These are phyloP conservation scores for Aegilops speltoides DNA, from an alignment of 176 grass and related monocot species.

Conservation along the genomic window DNA sequence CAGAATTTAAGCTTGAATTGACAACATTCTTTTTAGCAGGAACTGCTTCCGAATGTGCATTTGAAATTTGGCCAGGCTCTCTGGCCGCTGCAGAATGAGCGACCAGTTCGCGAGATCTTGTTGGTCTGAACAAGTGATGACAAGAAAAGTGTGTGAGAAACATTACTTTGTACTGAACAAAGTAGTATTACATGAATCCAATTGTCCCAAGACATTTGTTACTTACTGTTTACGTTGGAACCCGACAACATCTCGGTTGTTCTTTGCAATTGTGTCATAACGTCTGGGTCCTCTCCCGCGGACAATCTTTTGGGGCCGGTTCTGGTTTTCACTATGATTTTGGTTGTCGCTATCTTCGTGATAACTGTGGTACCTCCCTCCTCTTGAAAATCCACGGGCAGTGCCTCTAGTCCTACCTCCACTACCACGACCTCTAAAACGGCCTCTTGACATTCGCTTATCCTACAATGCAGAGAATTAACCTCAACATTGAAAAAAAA, in stretches of 20 bases:
- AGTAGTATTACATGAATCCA: conserved; percentile 18
- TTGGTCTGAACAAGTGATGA: conserved; percentile 42
- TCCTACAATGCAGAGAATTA: conserved; percentile 40
- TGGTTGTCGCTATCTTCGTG: conserved; percentile 50
- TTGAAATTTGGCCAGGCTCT: conserved; percentile 48
- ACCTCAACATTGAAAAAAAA: conserved; percentile 8
- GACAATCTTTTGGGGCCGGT: conserved; percentile 43
- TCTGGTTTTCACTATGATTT: conserved; percentile 36
- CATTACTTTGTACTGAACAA: conserved; percentile 8
- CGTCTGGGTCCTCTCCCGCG: conserved; percentile 85
- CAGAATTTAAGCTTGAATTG: conserved; percentile 85
- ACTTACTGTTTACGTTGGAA: conserved; percentile 79
- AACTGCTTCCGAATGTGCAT: conserved; percentile 31
- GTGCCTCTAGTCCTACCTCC: conserved; percentile 50
- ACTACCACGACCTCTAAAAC: conserved; percentile 57
- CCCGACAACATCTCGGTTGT: conserved; percentile 48
- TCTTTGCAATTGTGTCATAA: conserved; percentile 72
- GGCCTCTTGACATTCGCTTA: conserved; percentile 54
- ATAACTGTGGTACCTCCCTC: conserved; percentile 48
- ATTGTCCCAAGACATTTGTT: conserved; percentile 16
- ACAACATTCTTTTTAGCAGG: conserved; percentile 61
- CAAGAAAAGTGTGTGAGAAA: conserved; percentile 5
- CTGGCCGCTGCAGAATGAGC: conserved; percentile 37
- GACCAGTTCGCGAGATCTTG: conserved; percentile 42
- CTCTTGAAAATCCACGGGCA: conserved; percentile 53